Percentiles rank a stretch among this genome's conserved stretches.
Evolutionary conservation across 352 stramenopile species (phyloP).

Genomic region (Saprolegnia diclina): DNA sequence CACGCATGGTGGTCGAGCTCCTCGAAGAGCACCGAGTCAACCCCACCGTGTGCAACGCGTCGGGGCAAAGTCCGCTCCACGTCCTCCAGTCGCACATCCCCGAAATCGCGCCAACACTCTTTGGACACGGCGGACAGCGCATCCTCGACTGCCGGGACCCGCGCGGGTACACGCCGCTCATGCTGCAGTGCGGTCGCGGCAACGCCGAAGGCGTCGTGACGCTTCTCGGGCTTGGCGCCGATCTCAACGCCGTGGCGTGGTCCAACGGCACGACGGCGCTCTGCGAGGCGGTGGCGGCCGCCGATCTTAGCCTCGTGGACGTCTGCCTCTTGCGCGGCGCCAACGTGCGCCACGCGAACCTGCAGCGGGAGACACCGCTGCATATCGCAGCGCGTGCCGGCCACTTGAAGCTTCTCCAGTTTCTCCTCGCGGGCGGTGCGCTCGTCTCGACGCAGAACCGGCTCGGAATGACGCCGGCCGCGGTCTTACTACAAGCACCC

Average conservation of each 20-base stretch:
- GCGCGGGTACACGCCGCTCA: conserved; percentile 67
- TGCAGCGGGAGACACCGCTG: conserved; percentile 65
- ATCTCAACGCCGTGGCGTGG: conserved; percentile 59
- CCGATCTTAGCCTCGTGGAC: conserved; percentile 48
- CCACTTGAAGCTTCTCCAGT: conserved; percentile 45
- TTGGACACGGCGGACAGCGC: conserved; percentile 35
- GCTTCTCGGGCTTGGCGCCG: conserved; percentile 61
- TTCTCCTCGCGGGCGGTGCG: conserved; percentile 48
- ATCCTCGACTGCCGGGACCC: conserved; percentile 57
- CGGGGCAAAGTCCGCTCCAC: conserved; percentile 61
- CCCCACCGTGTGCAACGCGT: conserved; percentile 52
- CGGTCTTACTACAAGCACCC: conserved; percentile 37
- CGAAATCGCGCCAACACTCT: conserved; percentile 52
- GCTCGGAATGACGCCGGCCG: conserved; percentile 58
- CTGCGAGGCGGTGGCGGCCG: conserved; percentile 46
- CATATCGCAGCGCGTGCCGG: conserved; percentile 51
- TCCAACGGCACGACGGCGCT: conserved; percentile 67
- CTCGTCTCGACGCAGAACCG: conserved; percentile 59
- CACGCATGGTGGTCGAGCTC: conserved; percentile 59
- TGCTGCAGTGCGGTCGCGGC: conserved; percentile 55
- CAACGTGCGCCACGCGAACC: conserved; percentile 50
- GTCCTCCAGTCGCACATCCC: conserved; percentile 51
- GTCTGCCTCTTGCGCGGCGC: conserved; percentile 61
- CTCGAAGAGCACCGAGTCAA: conserved; percentile 40
- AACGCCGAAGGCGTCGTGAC: conserved; percentile 67